Percentiles rank a stretch among this genome's conserved stretches.
These are phyloP conservation scores for Paradendryphiella salina DNA, from an alignment of 2,329 filamentous ascomycete genomes.

Conservation along the genomic window DNA sequence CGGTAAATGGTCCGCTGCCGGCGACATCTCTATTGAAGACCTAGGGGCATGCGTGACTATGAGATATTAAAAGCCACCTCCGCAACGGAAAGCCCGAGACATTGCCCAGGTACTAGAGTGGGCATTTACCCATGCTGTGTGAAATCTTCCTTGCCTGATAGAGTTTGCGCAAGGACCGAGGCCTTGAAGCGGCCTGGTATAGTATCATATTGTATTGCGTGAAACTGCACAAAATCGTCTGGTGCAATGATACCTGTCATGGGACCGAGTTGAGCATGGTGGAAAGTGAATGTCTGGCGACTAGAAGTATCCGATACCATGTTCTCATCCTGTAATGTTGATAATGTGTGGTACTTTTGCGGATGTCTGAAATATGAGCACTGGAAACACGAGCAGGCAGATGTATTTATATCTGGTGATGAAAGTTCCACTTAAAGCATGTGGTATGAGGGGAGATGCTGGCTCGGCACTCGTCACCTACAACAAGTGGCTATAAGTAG, in stretches of 20 bases:
- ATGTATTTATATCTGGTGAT: no score
- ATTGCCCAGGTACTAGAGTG: neutral
- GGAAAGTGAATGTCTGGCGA: constrained; percentile 17
- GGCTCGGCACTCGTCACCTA: no score
- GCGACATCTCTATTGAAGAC: constrained; percentile 4
- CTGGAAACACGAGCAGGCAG: no score
- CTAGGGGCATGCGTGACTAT: constrained; percentile 29
- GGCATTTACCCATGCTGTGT: constrained; percentile 24
- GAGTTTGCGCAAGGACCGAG: constrained; percentile 15
- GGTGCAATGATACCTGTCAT: constrained; percentile 24
- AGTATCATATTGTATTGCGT: constrained; percentile 27
- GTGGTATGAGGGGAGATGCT: no score
- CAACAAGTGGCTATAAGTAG: no score
- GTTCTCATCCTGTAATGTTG: no score
- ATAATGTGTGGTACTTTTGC: no score
- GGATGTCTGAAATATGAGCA: no score
- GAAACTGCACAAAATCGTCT: constrained; percentile 33
- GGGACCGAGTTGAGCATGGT: constrained; percentile 22
- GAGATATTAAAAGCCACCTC: neutral
- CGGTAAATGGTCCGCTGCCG: constrained; percentile 21
- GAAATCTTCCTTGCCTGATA: constrained; percentile 14
- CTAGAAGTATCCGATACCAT: no score
- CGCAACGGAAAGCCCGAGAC: neutral
- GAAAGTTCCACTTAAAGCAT: no score
- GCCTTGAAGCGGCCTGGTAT: constrained; percentile 30